Evolutionary conservation across 1,139 yeast genomes (phyloP).

Genomic region (Taphrina wiesneri): DNA sequence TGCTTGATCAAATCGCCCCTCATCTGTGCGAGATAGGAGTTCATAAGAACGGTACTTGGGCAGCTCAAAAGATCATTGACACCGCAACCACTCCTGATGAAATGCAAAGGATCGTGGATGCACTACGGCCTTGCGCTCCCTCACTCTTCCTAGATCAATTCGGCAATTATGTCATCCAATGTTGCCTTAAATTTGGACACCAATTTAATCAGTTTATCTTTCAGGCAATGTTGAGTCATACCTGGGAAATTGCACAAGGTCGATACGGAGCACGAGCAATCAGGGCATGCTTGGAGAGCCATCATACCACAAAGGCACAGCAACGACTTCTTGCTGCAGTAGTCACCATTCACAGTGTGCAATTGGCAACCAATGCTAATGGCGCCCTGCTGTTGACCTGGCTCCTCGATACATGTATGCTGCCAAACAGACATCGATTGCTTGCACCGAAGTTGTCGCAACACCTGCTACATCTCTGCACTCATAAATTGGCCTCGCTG

Average conservation of each 20-base stretch:
- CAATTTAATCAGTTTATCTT: conserved; percentile 89
- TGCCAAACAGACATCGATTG: conserved; percentile 58
- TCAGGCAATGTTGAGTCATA: conserved; percentile 76
- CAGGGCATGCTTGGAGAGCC: conserved; percentile 85
- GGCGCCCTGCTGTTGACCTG: conserved; percentile 90
- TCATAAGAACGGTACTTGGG: conserved; percentile 99
- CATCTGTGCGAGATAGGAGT: conserved; percentile 87
- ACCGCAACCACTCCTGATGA: conserved; percentile 71
- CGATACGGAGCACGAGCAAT: conserved; percentile 95
- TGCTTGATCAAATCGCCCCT: conserved; percentile 78
- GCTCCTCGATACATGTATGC: conserved; percentile 84
- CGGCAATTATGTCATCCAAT: conserved; percentile 94
- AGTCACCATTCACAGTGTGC: conserved; percentile 75
- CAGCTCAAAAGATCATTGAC: conserved; percentile 91
- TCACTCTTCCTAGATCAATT: conserved; percentile 90
- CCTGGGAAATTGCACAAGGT: conserved; percentile 80
- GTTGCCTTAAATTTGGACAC: conserved; percentile 83
- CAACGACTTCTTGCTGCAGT: conserved; percentile 73
- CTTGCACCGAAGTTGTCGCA: conserved; percentile 63
- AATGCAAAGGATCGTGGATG: conserved; percentile 61
- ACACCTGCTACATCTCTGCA: conserved; percentile 64
- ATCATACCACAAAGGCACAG: conserved; percentile 64
- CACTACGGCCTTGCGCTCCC: conserved; percentile 78
- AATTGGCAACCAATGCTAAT: conserved; percentile 77
- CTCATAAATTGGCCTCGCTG: conserved; percentile 82